Conservation (phyloP, 345 rosid genomes). For the Hibiscus tridactylites region DNA sequence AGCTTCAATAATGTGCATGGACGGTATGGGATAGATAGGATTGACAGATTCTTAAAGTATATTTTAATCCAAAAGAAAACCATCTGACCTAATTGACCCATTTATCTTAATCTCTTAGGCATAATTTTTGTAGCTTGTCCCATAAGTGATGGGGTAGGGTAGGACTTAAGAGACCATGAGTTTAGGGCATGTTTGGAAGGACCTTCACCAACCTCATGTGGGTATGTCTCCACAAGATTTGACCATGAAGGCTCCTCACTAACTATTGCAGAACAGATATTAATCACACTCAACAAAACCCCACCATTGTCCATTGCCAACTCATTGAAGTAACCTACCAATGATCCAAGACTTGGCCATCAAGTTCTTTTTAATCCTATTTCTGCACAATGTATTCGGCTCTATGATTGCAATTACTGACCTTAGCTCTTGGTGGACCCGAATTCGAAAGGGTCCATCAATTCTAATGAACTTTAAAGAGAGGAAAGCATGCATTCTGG, state of each 20-base stretch:
- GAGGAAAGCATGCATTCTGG: neutral
- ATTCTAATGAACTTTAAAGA: neutral
- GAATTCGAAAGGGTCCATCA: neutral
- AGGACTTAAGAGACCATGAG: neutral
- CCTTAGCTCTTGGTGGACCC: conserved; percentile 1
- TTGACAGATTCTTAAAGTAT: neutral
- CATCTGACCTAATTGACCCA: neutral
- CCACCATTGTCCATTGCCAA: conserved; percentile 1
- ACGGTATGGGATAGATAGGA: neutral
- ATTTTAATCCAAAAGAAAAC: neutral
- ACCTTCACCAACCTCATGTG: conserved; percentile 4
- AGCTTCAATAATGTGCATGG: neutral
- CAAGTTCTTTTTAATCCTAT: neutral
- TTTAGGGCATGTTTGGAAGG: neutral
- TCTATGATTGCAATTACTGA: neutral
- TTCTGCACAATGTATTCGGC: neutral
- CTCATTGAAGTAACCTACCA: conserved; percentile 6
- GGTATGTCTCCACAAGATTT: conserved; percentile 8
- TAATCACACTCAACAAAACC: neutral
- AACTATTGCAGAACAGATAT: neutral
- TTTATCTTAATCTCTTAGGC: neutral
- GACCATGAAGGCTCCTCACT: neutral
- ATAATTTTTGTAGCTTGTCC: neutral
- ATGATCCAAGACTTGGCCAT: neutral
- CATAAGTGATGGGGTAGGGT: neutral